Conservation (phyloP, 108 stramenopile genomes). For the Cyclostephanos tholiformis region DNA sequence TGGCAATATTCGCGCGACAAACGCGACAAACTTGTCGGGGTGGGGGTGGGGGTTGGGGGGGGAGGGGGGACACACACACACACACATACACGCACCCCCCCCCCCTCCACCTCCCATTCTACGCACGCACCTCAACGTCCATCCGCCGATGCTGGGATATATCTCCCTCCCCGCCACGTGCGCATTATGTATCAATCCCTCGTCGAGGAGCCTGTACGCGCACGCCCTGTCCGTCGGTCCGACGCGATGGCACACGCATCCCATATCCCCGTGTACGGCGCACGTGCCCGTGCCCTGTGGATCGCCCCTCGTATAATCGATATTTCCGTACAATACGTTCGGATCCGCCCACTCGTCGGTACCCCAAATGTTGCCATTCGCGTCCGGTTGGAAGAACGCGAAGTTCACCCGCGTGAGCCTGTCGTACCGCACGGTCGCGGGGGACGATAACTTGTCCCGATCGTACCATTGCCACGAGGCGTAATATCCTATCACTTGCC, state of each 20-base stretch:
- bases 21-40: neutral
- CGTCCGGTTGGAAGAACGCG: conserved; percentile 22
- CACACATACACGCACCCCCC: neutral
- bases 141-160: conserved; percentile 12
- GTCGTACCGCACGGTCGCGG: conserved; percentile 39
- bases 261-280: neutral
- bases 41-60: neutral
- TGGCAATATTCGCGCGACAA: no score
- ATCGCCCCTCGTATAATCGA: neutral
- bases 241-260: neutral
- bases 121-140: conserved; percentile 7
- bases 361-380: conserved; percentile 14
- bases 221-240: neutral
- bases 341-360: conserved; percentile 21
- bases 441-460: conserved; percentile 32
- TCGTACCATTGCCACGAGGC: conserved; percentile 50
- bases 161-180: conserved; percentile 5
- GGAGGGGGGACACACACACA: neutral
- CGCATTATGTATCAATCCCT: neutral
- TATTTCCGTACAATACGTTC: neutral
- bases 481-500: no score
- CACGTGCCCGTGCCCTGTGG: no score
- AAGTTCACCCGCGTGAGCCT: conserved; percentile 39
- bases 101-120: no score
- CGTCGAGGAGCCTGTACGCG: no score